Evolutionary conservation across 495 filamentous ascomycete species (phyloP).

Genomic region (Daldinia decipiens): DNA sequence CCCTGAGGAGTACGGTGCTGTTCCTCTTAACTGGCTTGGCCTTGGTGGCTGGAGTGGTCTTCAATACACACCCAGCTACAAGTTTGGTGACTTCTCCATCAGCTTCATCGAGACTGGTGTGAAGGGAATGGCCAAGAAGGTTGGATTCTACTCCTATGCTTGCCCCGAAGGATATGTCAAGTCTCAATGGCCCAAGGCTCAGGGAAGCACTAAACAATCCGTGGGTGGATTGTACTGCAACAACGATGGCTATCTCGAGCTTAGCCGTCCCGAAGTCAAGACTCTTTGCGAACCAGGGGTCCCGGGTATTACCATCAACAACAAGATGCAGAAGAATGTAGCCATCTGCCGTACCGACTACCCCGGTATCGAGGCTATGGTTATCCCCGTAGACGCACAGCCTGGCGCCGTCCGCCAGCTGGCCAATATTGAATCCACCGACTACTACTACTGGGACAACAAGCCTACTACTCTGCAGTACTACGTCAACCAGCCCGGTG

Average conservation of each 20-base stretch:
- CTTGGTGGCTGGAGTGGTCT: constrained; percentile 85
- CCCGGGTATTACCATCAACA: constrained; percentile 75
- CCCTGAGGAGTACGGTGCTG: constrained; percentile 84
- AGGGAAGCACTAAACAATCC: constrained; percentile 86
- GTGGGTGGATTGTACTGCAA: constrained; percentile 90
- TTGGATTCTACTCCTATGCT: constrained; percentile 89
- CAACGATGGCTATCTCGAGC: constrained; percentile 74
- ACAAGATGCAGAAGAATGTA: constrained; percentile 70
- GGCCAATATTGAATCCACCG: constrained; percentile 74
- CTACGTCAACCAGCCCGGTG: constrained; percentile 88
- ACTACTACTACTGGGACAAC: constrained; percentile 81
- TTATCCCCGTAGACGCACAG: constrained; percentile 72
- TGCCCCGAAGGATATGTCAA: constrained; percentile 94
- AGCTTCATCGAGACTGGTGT: constrained; percentile 71
- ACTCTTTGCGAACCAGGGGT: constrained; percentile 81
- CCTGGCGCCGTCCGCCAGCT: constrained; percentile 68
- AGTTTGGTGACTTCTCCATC: constrained; percentile 49
- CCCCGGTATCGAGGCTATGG: constrained; percentile 87
- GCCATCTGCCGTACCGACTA: constrained; percentile 96
- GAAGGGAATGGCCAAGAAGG: constrained; percentile 65
- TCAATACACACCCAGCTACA: constrained; percentile 63
- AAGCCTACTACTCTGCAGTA: constrained; percentile 89
- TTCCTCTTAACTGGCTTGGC: constrained; percentile 72
- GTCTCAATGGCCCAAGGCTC: constrained; percentile 85
- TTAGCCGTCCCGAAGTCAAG: constrained; percentile 74